Base-by-base conservation (phyloP, 257 asterid species). In the Paulownia fortunei region DNA sequence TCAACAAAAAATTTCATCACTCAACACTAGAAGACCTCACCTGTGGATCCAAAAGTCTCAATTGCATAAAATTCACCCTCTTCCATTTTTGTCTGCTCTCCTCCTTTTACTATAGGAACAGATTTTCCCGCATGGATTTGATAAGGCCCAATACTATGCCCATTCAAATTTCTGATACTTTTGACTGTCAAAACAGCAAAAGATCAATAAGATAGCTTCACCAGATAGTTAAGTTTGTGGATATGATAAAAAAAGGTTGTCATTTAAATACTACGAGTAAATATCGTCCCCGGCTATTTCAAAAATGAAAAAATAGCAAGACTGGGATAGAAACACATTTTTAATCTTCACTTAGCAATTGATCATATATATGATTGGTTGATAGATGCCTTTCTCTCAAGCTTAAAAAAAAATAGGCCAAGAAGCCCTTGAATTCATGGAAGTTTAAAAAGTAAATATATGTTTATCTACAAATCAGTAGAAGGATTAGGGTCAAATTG, bases 41-140 rank as follows among this genome's bases (percentile, higher is more conserved):
- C 99, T 78, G 99, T 96, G 60, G 99, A 96, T 84, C 96, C 99
- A 52, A 96, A 96, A 65, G 99, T 96, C 84, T 96, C 98, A 18
- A 96, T 96, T 24, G 99, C 99, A 87, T 92, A 96, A 82, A 90
- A 90, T 82, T 96, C 99, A 72, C 99, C 99, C 91, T 96, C 99
- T 84, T 93, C 99, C 99, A 96, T 96, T 85, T 93, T 96, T 49
- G 97, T 93, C 82, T 96, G 97, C 77, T 90, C 98, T 72, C 99
- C 98, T 84, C 99, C 98, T 86, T 96, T 96, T 34, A 96, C 98
- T 37, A 90, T 96, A 18, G 99, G 99, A 80, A 96, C 99, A 71
- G 98, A 96, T 79, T 96, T 96, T n/a, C 94, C 99, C 19, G 97
- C 99, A 75, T 96, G 99, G 81, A 96, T 96, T 85, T 96, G 98